phyloP scores from a whole-genome alignment of 352 stramenopile genomes.

The Blastocystis sp. region DNA sequence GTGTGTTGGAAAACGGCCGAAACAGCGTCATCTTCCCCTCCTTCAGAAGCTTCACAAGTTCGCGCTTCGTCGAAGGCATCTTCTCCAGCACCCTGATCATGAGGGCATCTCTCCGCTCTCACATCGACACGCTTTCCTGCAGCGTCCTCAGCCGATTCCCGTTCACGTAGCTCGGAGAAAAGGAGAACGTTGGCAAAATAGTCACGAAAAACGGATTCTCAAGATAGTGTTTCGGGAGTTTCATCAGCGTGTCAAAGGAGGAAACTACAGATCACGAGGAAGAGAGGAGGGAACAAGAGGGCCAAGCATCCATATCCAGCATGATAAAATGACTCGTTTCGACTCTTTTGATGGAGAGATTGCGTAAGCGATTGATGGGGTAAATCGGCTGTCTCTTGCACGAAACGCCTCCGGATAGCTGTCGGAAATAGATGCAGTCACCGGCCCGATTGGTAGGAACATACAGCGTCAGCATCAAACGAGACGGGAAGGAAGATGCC shows the following conservation, averaged over 20 bases:
- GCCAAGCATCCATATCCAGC: constrained; percentile 60
- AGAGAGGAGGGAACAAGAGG: not conserved
- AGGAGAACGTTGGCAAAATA: constrained; percentile 51
- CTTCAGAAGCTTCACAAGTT: constrained; percentile 34
- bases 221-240: constrained; percentile 36
- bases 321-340: constrained; percentile 48
- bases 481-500: not conserved
- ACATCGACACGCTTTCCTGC: constrained; percentile 16
- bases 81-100: not conserved
- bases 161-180: not conserved
- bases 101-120: too few species aligned
- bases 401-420: not conserved
- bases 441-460: not conserved
- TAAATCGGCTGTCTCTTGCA: not conserved
- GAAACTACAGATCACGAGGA: not conserved
- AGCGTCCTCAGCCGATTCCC: not conserved
- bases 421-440: not conserved
- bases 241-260: constrained; percentile 12
- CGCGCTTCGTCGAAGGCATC: constrained; percentile 2
- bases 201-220: constrained; percentile 24
- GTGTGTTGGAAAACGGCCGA: constrained; percentile 1
- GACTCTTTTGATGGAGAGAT: constrained; percentile 34
- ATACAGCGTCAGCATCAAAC: constrained; percentile 34
- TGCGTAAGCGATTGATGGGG: constrained; percentile 47
- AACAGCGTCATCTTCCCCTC: not conserved